A percentile compares a stretch with the other conserved stretches of the same genome.
These are phyloP conservation scores for Primulina tabacum DNA, from an alignment of 257 asterid species.

Conservation along the genomic window DNA sequence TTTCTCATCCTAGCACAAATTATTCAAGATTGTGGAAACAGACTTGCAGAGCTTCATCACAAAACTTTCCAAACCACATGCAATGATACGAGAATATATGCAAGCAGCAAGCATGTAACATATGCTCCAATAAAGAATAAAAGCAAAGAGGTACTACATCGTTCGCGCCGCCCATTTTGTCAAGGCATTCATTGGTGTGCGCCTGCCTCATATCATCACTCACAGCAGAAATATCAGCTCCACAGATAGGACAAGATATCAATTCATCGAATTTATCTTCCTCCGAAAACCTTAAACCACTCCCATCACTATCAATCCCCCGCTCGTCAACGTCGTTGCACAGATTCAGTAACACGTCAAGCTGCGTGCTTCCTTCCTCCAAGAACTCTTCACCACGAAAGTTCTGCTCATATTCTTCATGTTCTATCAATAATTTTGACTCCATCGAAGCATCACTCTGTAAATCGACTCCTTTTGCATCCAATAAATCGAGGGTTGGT, in stretches of 20 bases:
- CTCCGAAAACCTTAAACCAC: constrained; percentile 19
- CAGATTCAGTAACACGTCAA: constrained; percentile 70
- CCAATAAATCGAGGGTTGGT: constrained; percentile 45
- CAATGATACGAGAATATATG: constrained; percentile 11
- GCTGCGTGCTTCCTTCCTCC: constrained; percentile 43
- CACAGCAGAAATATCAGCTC: constrained; percentile 63
- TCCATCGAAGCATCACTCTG: constrained; percentile 21
- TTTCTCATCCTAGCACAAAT: background rate
- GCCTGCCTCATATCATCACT: constrained; percentile 52
- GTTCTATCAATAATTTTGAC: constrained; percentile 24
- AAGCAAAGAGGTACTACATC: constrained; percentile 41
- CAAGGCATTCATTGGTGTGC: constrained; percentile 88
- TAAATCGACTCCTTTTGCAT: constrained; percentile 7
- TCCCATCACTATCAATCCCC: constrained; percentile 11
- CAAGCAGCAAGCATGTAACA: background rate
- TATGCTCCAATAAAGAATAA: background rate
- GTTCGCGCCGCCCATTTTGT: constrained; percentile 41
- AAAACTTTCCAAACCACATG: constrained; percentile 4
- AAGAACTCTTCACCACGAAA: constrained; percentile 30
- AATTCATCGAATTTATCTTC: constrained; percentile 23
- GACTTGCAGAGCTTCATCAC: background rate
- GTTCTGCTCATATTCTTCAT: constrained; percentile 31
- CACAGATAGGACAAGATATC: constrained; percentile 79
- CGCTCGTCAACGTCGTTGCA: constrained; percentile 45
- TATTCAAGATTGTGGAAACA: no score